Evolutionary conservation across 192 early-diverging fungal species (phyloP), one percentile per base, ranked within the genome.

Genomic region (Umbelopsis sp.): DNA sequence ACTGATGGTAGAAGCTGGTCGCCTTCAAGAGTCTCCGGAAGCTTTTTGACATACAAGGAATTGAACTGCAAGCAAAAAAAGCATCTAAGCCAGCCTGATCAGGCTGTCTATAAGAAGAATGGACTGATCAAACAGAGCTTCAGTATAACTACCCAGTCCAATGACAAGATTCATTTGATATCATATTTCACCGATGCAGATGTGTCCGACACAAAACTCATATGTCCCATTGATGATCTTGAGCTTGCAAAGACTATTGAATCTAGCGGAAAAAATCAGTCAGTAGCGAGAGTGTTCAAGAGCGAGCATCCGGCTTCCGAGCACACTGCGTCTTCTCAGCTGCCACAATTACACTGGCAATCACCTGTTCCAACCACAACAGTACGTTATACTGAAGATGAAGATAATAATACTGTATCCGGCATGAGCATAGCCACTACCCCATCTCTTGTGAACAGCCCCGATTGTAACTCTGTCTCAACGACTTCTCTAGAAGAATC

Each of bases 1-100:
- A 95, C 95, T 5, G 95, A 97, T 73, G 94, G 94, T 16, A 90
- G 92, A 73, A 90, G 86, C 70, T 97, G 95, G 95, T 93, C 91
- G 25, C 91, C 95, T 0, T 91, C 89, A 47, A 84, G 95, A 30
- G 93, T 96, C 41, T 87, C 91, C 37, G 94, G 94, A 27, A 91
- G 89, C 49, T 96, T 96, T 74, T 79, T 96, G 52, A 94, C 93
- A 0, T 96, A 96, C 80, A 90, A 93, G 66, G 93, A 95, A 75
- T 80, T 92, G 68, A 86, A 94, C 71, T 84, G 84, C 51, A 85
- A 90, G 67, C 82, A 85, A 35, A 79, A 84, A 49, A 81, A 76
- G 1, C 80, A 85, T 49, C 46, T 47, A 48, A 46, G 41, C 16
- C 55, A 64, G 16, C 58, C 70, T 37, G 5, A 48, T 22, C 72